phyloP scores from a whole-genome alignment of 306 rosid genomes.

The Inga leiocalycina region DNA sequence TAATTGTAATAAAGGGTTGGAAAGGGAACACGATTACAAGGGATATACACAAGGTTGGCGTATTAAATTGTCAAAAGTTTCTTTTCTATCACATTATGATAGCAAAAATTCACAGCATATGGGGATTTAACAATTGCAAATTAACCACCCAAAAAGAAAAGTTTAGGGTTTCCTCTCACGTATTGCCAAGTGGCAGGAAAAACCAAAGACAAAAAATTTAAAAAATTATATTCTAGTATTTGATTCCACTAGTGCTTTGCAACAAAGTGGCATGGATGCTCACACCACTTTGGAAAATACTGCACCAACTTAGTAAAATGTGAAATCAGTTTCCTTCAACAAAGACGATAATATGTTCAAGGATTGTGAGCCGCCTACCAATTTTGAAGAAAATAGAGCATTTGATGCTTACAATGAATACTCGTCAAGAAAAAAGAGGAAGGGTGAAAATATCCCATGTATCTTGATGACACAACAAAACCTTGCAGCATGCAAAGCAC shows the following conservation, averaged over 20 bases:
- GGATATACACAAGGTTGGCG: neutral
- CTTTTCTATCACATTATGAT: neutral
- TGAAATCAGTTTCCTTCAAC: neutral
- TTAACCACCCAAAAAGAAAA: neutral
- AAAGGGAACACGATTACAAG: neutral
- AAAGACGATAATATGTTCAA: neutral
- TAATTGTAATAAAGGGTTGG: neutral
- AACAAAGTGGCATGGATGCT: neutral
- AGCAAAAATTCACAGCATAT: neutral
- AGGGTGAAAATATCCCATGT: neutral
- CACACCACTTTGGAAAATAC: neutral
- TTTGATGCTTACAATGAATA: constrained; percentile 24
- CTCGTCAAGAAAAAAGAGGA: neutral
- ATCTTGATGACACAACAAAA: constrained; percentile 13
- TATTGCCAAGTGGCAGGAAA: neutral
- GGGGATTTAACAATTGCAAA: neutral
- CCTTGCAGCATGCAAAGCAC: constrained; percentile 17
- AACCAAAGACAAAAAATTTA: neutral
- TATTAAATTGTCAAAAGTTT: neutral
- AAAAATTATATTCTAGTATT: neutral
- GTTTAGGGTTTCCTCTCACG: neutral
- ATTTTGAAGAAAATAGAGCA: neutral
- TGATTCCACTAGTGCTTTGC: neutral
- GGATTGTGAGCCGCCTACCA: neutral
- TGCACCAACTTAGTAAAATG: neutral